phyloP scores from a whole-genome alignment of 1,284 basidiomycete species.

The Microbotryum intermedium region DNA sequence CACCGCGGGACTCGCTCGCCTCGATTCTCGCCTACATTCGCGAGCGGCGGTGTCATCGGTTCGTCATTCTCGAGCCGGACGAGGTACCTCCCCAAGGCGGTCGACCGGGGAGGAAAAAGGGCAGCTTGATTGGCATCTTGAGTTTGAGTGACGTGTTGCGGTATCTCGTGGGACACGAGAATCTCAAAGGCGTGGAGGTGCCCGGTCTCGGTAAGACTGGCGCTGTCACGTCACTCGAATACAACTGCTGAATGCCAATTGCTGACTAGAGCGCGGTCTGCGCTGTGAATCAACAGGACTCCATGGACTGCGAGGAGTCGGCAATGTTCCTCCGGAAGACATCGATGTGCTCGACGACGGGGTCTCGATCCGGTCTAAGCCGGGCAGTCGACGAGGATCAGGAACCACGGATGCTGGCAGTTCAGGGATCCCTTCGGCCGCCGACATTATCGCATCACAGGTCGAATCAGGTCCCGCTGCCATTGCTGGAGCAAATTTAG shows the following conservation, averaged over 20 bases:
- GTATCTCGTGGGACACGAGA: slow-evolving; percentile 57
- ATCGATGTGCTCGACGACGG: not conserved
- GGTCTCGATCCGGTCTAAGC: slow-evolving; percentile 3
- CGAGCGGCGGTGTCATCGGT: slow-evolving; percentile 81
- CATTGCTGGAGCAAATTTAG: not conserved
- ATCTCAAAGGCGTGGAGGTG: slow-evolving; percentile 30
- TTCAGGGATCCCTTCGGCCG: no score
- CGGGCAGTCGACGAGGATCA: slow-evolving; percentile 9
- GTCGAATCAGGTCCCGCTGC: not conserved
- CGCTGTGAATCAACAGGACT: slow-evolving; percentile 10
- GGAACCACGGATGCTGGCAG: slow-evolving; percentile 15
- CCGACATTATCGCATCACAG: no score
- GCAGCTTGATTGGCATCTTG: slow-evolving; percentile 76
- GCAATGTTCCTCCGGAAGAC: not conserved
- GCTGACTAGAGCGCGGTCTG: no score
- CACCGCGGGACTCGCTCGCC: slow-evolving; percentile 84
- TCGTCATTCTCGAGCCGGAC: slow-evolving; percentile 27
- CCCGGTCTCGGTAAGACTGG: slow-evolving; percentile 21
- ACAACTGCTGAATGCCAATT: no score
- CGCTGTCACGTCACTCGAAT: not conserved
- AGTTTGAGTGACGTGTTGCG: slow-evolving; percentile 82
- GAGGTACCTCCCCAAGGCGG: slow-evolving; percentile 41
- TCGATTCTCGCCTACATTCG: slow-evolving; percentile 87
- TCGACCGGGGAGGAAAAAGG: slow-evolving; percentile 54
- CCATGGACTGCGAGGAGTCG: slow-evolving; percentile 21